Evolutionary conservation across 495 filamentous ascomycete genomes (phyloP).

Genomic region (Thozetella sp.): DNA sequence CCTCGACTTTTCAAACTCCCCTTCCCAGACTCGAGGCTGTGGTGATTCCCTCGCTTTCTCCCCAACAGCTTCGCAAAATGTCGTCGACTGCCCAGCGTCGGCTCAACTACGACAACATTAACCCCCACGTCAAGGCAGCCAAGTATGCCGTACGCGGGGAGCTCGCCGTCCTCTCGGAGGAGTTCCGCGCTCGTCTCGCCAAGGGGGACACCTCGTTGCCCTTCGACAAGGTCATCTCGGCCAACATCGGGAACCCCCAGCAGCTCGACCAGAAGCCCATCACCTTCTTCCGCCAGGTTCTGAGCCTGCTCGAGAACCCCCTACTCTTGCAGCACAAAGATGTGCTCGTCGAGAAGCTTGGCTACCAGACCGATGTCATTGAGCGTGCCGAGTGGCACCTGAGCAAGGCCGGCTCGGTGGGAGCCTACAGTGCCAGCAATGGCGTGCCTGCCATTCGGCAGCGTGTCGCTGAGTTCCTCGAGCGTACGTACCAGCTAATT

Average conservation of each 20-base stretch:
- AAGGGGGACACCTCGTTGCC: slow-evolving; percentile 65
- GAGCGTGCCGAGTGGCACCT: slow-evolving; percentile 80
- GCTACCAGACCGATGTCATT: slow-evolving; percentile 87
- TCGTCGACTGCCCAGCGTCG: slow-evolving; percentile 42
- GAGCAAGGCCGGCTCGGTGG: slow-evolving; percentile 83
- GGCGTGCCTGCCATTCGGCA: slow-evolving; percentile 83
- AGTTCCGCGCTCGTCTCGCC: slow-evolving; percentile 73
- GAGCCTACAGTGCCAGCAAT: slow-evolving; percentile 94
- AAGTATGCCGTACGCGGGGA: slow-evolving; percentile 98
- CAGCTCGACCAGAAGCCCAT: slow-evolving; percentile 98
- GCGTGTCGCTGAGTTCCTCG: slow-evolving; percentile 89
- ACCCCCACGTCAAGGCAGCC: slow-evolving; percentile 78
- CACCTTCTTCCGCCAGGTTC: slow-evolving; percentile 97
- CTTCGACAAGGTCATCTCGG: slow-evolving; percentile 88
- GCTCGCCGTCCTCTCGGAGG: slow-evolving; percentile 86
- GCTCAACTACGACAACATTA: slow-evolving; percentile 87
- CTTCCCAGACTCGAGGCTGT: not conserved
- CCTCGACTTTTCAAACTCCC: slow-evolving; percentile 3
- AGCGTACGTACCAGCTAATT: slow-evolving; percentile 52
- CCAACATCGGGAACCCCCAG: slow-evolving; percentile 98
- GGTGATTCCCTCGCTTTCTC: not conserved
- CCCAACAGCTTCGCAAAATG: slow-evolving; percentile 28
- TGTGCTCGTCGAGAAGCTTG: slow-evolving; percentile 64
- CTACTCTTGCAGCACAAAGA: slow-evolving; percentile 76
- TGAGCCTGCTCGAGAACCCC: slow-evolving; percentile 93